Conservation (phyloP, 805 yeast species). For the Scheffersomyces stipitis region DNA sequence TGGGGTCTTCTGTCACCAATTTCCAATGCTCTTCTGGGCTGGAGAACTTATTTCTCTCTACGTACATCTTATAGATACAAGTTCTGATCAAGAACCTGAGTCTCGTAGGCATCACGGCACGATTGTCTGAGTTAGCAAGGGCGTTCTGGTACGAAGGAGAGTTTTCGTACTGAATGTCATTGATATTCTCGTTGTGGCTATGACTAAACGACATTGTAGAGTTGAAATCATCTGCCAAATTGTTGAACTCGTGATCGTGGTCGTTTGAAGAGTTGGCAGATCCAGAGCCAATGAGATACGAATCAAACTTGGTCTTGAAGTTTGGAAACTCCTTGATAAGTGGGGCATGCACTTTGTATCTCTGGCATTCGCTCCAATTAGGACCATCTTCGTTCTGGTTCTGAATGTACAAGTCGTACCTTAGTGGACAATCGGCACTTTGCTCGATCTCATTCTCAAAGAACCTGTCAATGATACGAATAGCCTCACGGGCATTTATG, state of each 20-base stretch:
- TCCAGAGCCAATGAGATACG: slow-evolving; percentile 18
- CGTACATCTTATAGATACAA: slow-evolving; percentile 52
- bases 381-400: slow-evolving; percentile 48
- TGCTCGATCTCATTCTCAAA: slow-evolving; percentile 24
- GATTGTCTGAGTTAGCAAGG: slow-evolving; percentile 23
- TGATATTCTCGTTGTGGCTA: slow-evolving; percentile 8
- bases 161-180: slow-evolving; percentile 30
- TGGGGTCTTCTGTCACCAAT: slow-evolving; percentile 60
- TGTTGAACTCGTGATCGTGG: slow-evolving; percentile 6
- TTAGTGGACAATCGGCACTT: slow-evolving; percentile 6
- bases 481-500: slow-evolving; percentile 64
- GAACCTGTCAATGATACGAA: slow-evolving; percentile 55
- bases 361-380: slow-evolving; percentile 47
- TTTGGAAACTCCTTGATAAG: slow-evolving; percentile 51
- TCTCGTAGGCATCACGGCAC: slow-evolving; percentile 51
- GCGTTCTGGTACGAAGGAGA: slow-evolving; percentile 24
- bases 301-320: slow-evolving; percentile 34
- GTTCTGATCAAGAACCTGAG: slow-evolving; percentile 56
- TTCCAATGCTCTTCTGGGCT: slow-evolving; percentile 46
- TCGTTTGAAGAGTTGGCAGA: background rate
- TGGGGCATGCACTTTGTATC: slow-evolving; percentile 48
- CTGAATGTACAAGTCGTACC: slow-evolving; percentile 32
- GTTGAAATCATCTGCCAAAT: slow-evolving; percentile 3
- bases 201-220: slow-evolving; percentile 3
- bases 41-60: slow-evolving; percentile 33